These are phyloP conservation scores for Mucor racemosus DNA, from an alignment of 371 early-diverging fungal species.

Conservation along the genomic window DNA sequence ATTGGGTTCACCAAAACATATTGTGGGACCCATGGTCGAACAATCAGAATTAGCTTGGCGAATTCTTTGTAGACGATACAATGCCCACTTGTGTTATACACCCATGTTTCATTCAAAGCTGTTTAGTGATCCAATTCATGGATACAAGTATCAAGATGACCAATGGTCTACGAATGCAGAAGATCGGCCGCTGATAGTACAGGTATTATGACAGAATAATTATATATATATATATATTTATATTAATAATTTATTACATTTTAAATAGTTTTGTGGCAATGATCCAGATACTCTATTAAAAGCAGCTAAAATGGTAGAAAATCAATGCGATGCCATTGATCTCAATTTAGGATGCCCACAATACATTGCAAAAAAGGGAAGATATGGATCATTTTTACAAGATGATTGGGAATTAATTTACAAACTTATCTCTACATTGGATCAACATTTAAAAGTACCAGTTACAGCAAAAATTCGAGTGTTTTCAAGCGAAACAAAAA, in stretches of 20 bases:
- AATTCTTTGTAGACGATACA: conserved; percentile 81
- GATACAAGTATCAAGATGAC: conserved; percentile 59
- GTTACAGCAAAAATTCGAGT: conserved; percentile 97
- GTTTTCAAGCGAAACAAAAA: conserved; percentile 85
- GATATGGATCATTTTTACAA: conserved; percentile 94
- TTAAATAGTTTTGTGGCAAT: conserved; percentile 91
- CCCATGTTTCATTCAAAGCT: conserved; percentile 96
- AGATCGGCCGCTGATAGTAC: conserved; percentile 90
- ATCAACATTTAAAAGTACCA: conserved; percentile 84
- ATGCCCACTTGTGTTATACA: conserved; percentile 93
- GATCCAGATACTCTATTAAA: conserved; percentile 81
- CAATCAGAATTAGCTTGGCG: conserved; percentile 92
- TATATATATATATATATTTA: too few relatives aligned
- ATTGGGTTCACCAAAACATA: conserved; percentile 69
- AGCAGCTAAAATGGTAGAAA: conserved; percentile 82
- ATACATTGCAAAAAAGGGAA: conserved; percentile 92
- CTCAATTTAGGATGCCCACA: conserved; percentile 97
- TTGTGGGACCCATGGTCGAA: conserved; percentile 94
- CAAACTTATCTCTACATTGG: conserved; percentile 68
- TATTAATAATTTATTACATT: neutral
- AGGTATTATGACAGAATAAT: conserved; percentile 48
- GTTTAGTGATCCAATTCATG: conserved; percentile 65
- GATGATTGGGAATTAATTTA: conserved; percentile 92
- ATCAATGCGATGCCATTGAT: conserved; percentile 92
- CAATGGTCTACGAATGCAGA: conserved; percentile 69